phyloP scores from a whole-genome alignment of 345 rosid species.

The Eucalyptus curtisii region DNA sequence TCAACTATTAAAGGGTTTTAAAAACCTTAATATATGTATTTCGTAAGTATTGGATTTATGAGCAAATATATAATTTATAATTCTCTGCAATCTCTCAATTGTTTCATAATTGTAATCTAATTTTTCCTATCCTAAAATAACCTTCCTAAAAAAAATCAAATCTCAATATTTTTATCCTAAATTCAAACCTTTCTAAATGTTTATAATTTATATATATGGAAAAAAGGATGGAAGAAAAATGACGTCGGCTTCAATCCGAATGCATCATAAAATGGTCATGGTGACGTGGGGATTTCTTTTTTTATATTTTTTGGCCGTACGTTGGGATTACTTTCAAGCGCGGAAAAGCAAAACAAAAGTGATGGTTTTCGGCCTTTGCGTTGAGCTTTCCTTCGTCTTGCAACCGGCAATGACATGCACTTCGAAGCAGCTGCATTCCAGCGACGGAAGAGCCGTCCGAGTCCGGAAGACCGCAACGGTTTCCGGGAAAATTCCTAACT shows the following conservation, averaged over 20 bases:
- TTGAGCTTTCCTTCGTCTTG: not conserved
- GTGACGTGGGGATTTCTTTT: too few species aligned
- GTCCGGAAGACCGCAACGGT: not conserved
- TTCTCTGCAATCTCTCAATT: not conserved
- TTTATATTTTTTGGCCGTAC: too few species aligned
- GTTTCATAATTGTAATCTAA: not conserved
- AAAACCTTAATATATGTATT: not conserved
- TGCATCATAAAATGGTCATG: too few species aligned
- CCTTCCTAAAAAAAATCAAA: not conserved
- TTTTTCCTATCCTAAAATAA: not conserved
- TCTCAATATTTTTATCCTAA: not conserved
- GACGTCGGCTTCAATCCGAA: too few species aligned
- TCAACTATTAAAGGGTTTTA: too few species aligned
- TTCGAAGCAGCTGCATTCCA: not conserved
- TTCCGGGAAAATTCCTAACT: not conserved
- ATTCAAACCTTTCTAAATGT: not conserved
- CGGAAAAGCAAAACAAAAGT: too few species aligned
- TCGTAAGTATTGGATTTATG: not conserved
- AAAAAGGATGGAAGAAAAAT: too few species aligned
- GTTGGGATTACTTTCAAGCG: too few species aligned
- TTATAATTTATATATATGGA: too few species aligned
- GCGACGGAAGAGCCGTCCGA: not conserved
- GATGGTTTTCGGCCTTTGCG: not conserved
- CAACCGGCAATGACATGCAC: not conserved
- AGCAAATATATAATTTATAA: not conserved